Conservation (phyloP, 441 rosid species). For the Pelargonium australe region DNA sequence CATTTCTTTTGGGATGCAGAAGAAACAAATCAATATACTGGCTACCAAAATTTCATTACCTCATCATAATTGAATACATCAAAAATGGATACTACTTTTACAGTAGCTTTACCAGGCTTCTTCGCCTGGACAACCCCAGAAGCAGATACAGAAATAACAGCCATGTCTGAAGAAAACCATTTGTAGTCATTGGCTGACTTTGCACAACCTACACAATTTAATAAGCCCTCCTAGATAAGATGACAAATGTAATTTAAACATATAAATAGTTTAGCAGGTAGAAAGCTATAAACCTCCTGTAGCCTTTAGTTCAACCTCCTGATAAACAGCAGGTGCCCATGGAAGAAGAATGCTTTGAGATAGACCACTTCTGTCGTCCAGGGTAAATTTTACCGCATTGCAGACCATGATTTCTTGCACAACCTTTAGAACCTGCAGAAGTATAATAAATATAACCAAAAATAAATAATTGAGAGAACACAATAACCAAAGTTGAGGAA, state of each 20-base stretch:
- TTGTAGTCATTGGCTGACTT: slow-evolving; percentile 68
- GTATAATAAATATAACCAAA: slow-evolving; percentile 18
- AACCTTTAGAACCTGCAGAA: slow-evolving; percentile 60
- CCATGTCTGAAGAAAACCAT: slow-evolving; percentile 84
- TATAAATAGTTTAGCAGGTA: slow-evolving; percentile 8
- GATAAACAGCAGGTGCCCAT: slow-evolving; percentile 77
- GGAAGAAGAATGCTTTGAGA: slow-evolving; percentile 62
- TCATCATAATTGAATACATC: slow-evolving; percentile 82
- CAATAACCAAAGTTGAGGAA: neutral
- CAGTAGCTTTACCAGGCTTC: slow-evolving; percentile 80
- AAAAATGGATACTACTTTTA: slow-evolving; percentile 69
- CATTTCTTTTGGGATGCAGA: slow-evolving; percentile 1
- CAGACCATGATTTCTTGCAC: slow-evolving; percentile 80
- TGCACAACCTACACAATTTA: slow-evolving; percentile 63
- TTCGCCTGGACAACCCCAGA: slow-evolving; percentile 79
- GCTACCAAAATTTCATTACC: slow-evolving; percentile 38
- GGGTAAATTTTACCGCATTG: slow-evolving; percentile 54
- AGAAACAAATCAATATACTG: slow-evolving; percentile 9
- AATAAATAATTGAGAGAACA: neutral
- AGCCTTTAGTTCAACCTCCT: slow-evolving; percentile 77
- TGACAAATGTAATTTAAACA: slow-evolving; percentile 10
- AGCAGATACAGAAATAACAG: slow-evolving; percentile 56
- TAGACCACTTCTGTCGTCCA: slow-evolving; percentile 34
- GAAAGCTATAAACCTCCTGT: slow-evolving; percentile 56
- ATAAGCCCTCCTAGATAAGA: slow-evolving; percentile 17